Conservation (phyloP, 305 asterid genomes). For the Andrographis paniculata region DNA sequence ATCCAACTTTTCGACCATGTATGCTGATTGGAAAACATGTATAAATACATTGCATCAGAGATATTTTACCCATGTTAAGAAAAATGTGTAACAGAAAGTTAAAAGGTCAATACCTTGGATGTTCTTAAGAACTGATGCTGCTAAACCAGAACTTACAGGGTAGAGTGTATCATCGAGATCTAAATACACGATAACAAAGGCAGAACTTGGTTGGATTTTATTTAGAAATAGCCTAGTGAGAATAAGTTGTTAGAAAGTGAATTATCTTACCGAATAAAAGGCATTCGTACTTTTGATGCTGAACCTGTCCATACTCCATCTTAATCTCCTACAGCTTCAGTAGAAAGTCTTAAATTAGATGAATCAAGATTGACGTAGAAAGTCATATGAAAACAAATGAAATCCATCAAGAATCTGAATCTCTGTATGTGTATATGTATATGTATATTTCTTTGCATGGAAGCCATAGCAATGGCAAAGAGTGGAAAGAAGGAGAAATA, state of each 20-base stretch:
- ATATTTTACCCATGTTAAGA: neutral
- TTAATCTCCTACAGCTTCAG: neutral
- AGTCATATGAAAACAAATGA: too few species aligned
- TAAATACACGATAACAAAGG: slow-evolving; percentile 16
- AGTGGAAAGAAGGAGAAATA: too few species aligned
- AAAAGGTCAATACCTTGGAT: slow-evolving; percentile 49
- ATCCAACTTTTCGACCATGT: slow-evolving; percentile 68
- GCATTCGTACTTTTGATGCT: slow-evolving; percentile 7
- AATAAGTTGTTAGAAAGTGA: neutral
- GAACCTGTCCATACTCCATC: neutral
- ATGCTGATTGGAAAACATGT: slow-evolving; percentile 35
- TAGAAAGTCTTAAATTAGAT: too few species aligned
- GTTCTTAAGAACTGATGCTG: slow-evolving; percentile 52
- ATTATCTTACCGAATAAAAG: slow-evolving; percentile 5
- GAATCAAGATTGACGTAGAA: too few species aligned
- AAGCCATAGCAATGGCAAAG: too few species aligned
- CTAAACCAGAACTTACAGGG: slow-evolving; percentile 71
- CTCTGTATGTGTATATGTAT: too few species aligned
- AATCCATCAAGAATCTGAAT: too few species aligned
- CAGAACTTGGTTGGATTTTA: too few species aligned
- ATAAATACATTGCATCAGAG: slow-evolving; percentile 11
- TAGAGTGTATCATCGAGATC: slow-evolving; percentile 95
- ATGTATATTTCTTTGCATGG: too few species aligned
- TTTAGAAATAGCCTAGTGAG: too few species aligned
- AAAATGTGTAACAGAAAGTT: neutral